Evolutionary conservation across 2,329 filamentous ascomycete genomes (phyloP), one percentile per base, ranked within the genome.

Genomic region (Emydomyces testavorans): DNA sequence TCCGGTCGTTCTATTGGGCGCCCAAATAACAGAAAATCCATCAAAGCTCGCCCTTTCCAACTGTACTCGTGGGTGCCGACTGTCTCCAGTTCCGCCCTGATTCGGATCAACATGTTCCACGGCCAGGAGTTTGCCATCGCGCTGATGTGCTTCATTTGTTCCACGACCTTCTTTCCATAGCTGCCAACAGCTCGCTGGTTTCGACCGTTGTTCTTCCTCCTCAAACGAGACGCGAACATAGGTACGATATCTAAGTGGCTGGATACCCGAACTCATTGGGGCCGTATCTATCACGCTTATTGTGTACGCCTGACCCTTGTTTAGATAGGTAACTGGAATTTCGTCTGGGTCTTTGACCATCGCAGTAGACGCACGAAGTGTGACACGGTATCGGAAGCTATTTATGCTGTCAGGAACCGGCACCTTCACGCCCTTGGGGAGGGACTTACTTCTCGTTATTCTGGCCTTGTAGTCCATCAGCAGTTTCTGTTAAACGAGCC

Each of bases 141-240:
- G 76, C 63, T 95, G 88, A 59, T 96, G 90, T 1, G 90, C 88
- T 71, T 98, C 92, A 55, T 88, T 94, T 1, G 83, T 87, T n/a
- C 92, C 92, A 49, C 92, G 79, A 0, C 90, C 90, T 67, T 96
- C 92, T 63, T 96, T 96, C 92, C 86, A 94, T 35, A 92, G 70
- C 67, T 85, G 85, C 88, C 88, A 94, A 62, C 87, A 93, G 10
- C 82, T 75, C 15, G 79, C 79, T 1, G 88, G 89, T 56, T 85
- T 85, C 58, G 82, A 79, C 52, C 90, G 77, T 64, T 96, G 92
- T 62, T 94, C 83, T 52, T 95, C 88, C 53, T 98, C 92, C 62
- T 98, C 90, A 59, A 96, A 98, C 0, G 90, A 95, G 39, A 98
- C 82, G n/a, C 92, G 83, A 39, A 98, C 78, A 62, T 83, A 94